Base-by-base conservation (phyloP, 345 rosid genomes). In the Lepidium didymum region DNA sequence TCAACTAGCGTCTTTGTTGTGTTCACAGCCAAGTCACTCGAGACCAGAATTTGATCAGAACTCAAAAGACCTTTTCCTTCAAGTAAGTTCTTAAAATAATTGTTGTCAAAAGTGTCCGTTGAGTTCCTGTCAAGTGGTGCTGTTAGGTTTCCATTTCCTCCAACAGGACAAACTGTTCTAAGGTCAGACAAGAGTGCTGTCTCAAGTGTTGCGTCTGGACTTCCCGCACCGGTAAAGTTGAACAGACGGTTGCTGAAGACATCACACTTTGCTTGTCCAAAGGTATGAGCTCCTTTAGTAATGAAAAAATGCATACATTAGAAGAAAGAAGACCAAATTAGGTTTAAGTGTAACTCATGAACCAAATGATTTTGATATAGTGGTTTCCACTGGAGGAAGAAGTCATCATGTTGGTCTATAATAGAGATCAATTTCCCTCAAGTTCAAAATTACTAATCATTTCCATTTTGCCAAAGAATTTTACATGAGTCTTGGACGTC, bases 41-140 rank as follows among this genome's bases (percentile, higher is more conserved):
- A 90, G 57, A 74, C 81, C 29, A 90, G 64, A 58, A 79, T 78
- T 64, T 90, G 97, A 58, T 90, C 95, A 2, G 88, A 83, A 31
- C 77, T 56, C 23, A 86, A 75, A 31, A 86, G 74, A 44, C 96
- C 94, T 75, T 81, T 80, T 18, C 83, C 72, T 62, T 75, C 67
- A 2, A 79, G 63, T 36, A 90, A 72, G 72, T 90, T 87, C 70
- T 70, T 54, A 82, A 86, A 86, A 61, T 90, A 86, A 10, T 79
- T 78, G 72, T 82, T 87, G 77, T 90, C 96, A 36, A 87, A 86
- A 16, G 74, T 62, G 64, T 81, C 76, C 0, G 79, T 74, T 1
- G 89, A 81, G 81, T 75, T 81, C 43, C 82, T 75, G 61, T 87
- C 93, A 4, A 89, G 81, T 10, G 68, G 59, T 0, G 89, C 67